Evolutionary conservation across 169 alveolate genomes (phyloP), one percentile per base, ranked within the genome.

Genomic region (Plasmodium sp.): DNA sequence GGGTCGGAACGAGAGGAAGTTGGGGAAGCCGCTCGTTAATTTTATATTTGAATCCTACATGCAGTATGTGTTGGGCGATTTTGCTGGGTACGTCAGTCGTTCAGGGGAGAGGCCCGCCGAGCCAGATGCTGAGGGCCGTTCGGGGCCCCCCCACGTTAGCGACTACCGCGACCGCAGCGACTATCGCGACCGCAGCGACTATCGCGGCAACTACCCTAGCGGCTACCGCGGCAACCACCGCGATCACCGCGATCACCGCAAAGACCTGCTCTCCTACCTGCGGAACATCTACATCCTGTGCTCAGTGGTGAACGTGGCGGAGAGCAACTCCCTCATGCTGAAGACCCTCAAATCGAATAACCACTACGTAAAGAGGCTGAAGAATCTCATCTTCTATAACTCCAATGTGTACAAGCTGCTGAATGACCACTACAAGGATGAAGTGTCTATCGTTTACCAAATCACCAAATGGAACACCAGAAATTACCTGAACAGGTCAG

Each of bases 251-350:
- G 22, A 3, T 9, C 80, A 80, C 83, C 41, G 81, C 12, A 62
- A 14, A 10, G 5, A 79, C 34, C 51, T 90, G 43, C 82, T 90
- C 83, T 79, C 81, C 51, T 90, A 58, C 51, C 71, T 90, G 72
- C 81, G 82, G n/a, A 79, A 80, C 22, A 22, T 43, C 10, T 90
- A 80, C 51, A 43, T 90, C 3, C 54, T 90, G 12, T 73, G 34
- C n/a, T 79, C 94, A 1, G 90, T 90, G 62, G 94, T 90, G 9
- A 56, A 54, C 6, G 94, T 90, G 10, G 91, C 94, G 3, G 71
- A 80, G 54, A 62, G 94, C 6, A 81, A 90, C 36, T 58, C 94
- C 9, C 73, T 90, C 3, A 45, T 90, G 88, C 5, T 62, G 6
- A 45, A 80, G 73, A 90, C 91, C 1, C 34, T 90, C 2, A 90